These are phyloP conservation scores for Kodamaea kakaduensis DNA, from an alignment of 805 yeast genomes.

Conservation along the genomic window DNA sequence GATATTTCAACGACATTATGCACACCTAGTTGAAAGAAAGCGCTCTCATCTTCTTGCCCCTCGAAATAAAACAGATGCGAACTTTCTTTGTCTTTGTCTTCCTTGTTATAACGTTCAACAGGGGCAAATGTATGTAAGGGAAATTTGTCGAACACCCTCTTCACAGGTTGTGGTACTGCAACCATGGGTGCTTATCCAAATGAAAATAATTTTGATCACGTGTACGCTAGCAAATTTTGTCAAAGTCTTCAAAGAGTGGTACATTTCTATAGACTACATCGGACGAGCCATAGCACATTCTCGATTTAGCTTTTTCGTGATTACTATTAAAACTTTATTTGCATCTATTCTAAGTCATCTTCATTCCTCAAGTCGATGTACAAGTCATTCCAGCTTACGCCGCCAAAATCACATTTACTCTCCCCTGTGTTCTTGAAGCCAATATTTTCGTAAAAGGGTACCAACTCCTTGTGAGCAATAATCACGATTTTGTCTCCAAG, in stretches of 20 bases:
- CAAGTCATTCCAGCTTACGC: slow-evolving; percentile 59
- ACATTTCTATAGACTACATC: too few species aligned
- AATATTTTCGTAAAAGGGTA: slow-evolving; percentile 74
- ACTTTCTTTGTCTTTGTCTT: slow-evolving; percentile 9
- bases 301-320: too few species aligned
- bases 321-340: too few species aligned
- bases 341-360: slow-evolving; percentile 24
- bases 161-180: slow-evolving; percentile 40
- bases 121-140: slow-evolving; percentile 47
- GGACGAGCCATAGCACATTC: too few species aligned
- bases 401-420: slow-evolving; percentile 57
- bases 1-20: slow-evolving; percentile 37
- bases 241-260: too few species aligned
- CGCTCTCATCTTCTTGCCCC: slow-evolving; percentile 15
- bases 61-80: slow-evolving; percentile 12
- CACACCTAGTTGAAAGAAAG: slow-evolving; percentile 51
- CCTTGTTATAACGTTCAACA: slow-evolving; percentile 17
- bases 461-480: slow-evolving; percentile 63
- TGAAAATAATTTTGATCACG: neutral
- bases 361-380: slow-evolving; percentile 42
- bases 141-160: slow-evolving; percentile 45
- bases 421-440: slow-evolving; percentile 74
- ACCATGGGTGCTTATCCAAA: slow-evolving; percentile 15
- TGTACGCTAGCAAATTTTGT: too few species aligned
- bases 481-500: slow-evolving; percentile 75